Percentiles rank a stretch among this genome's conserved stretches.
Conservation (phyloP, 148 eudicot genomes). For the Rhododendron williamsianum region DNA sequence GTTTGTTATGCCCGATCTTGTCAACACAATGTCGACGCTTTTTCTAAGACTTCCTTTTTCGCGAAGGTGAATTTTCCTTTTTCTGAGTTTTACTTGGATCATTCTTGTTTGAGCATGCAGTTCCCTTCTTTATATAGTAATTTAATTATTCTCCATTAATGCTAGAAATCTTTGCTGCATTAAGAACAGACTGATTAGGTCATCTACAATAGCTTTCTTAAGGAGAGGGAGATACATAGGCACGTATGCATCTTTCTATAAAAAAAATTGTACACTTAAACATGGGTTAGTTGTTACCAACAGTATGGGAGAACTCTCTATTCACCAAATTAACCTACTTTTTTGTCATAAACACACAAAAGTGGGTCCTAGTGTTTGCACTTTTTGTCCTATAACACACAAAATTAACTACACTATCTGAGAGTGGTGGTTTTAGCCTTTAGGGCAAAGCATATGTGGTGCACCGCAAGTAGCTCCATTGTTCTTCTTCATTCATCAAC, state of each 20-base stretch:
- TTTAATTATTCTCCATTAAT: neutral
- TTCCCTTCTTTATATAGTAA: neutral
- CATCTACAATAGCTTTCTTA: neutral
- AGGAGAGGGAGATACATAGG: neutral
- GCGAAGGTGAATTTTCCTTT: slow-evolving; percentile 39
- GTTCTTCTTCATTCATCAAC: neutral
- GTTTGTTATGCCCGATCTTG: slow-evolving; percentile 71
- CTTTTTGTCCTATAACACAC: neutral
- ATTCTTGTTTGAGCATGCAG: neutral
- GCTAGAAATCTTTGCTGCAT: neutral
- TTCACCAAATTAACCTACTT: neutral
- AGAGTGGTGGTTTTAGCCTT: neutral
- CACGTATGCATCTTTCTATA: neutral
- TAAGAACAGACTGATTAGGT: neutral
- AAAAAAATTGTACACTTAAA: too few relatives aligned
- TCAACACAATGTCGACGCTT: slow-evolving; percentile 63
- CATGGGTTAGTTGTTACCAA: neutral
- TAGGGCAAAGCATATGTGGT: neutral
- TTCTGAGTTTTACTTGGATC: neutral
- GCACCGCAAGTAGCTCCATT: neutral
- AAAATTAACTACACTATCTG: neutral
- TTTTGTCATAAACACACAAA: too few relatives aligned
- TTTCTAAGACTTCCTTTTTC: slow-evolving; percentile 78
- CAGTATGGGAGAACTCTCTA: neutral
- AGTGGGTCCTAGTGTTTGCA: neutral